Conservation (phyloP, 495 filamentous ascomycete species). For the Aspergillus baeticus region DNA sequence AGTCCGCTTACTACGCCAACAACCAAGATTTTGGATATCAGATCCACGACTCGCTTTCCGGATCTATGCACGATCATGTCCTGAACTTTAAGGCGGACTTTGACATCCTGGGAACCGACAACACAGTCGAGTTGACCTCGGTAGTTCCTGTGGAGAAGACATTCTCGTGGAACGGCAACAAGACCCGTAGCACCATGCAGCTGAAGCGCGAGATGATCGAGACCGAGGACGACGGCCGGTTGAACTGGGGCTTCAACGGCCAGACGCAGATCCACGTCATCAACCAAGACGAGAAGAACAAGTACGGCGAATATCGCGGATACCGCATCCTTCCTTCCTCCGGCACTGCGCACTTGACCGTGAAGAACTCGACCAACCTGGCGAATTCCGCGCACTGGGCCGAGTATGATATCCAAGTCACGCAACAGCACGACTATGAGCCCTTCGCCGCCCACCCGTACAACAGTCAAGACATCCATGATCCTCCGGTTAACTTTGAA, state of each 20-base stretch:
- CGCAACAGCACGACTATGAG: slow-evolving; percentile 54
- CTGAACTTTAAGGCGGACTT: slow-evolving; percentile 59
- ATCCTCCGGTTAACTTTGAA: slow-evolving; percentile 55
- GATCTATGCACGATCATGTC: slow-evolving; percentile 61
- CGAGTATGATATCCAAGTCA: slow-evolving; percentile 49
- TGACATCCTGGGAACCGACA: slow-evolving; percentile 49
- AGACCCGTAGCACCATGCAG: slow-evolving; percentile 54
- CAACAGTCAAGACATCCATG: slow-evolving; percentile 44
- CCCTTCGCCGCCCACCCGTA: slow-evolving; percentile 42
- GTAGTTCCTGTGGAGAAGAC: slow-evolving; percentile 37
- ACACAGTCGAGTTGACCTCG: slow-evolving; percentile 44
- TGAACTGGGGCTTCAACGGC: slow-evolving; percentile 52
- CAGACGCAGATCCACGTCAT: slow-evolving; percentile 50
- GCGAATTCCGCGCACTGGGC: slow-evolving; percentile 47
- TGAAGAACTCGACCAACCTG: slow-evolving; percentile 47
- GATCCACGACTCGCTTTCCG: slow-evolving; percentile 50
- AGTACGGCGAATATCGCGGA: slow-evolving; percentile 53
- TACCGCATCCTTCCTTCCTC: slow-evolving; percentile 50
- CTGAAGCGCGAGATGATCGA: slow-evolving; percentile 42
- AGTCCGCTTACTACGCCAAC: slow-evolving; percentile 49
- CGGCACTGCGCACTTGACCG: slow-evolving; percentile 44
- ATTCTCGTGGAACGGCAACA: slow-evolving; percentile 50
- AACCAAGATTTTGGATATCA: slow-evolving; percentile 54
- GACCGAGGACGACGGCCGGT: slow-evolving; percentile 44
- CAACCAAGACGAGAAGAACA: slow-evolving; percentile 51